These are phyloP conservation scores for Oehlia diaphana DNA, from an alignment of 192 early-diverging fungal genomes.

Conservation along the genomic window DNA sequence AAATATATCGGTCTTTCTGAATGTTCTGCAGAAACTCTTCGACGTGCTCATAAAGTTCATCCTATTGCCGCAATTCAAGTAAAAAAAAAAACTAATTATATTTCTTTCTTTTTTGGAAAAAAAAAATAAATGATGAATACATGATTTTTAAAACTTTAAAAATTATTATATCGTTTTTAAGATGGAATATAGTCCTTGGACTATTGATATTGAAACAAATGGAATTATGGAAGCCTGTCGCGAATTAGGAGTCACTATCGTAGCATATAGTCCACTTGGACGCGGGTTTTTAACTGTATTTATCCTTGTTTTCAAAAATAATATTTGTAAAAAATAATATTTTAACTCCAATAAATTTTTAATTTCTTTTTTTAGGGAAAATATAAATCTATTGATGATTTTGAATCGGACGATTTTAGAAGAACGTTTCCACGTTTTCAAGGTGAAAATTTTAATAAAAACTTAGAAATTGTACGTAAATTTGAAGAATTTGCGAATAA, in stretches of 20 bases:
- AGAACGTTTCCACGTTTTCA: conserved; percentile 55
- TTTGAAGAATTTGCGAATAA: conserved; percentile 52
- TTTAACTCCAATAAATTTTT: conserved; percentile 37
- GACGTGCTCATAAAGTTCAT: conserved; percentile 67
- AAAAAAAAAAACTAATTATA: neutral
- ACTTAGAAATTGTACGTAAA: conserved; percentile 57
- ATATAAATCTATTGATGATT: conserved; percentile 53
- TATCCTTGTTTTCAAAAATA: conserved; percentile 1
- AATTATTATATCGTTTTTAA: neutral
- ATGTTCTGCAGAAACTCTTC: conserved; percentile 56
- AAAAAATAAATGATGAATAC: too few species aligned
- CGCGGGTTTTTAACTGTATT: conserved; percentile 62
- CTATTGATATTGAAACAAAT: conserved; percentile 49
- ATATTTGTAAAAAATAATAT: neutral
- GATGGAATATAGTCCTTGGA: conserved; percentile 19
- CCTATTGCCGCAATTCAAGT: conserved; percentile 61
- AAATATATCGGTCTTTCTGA: conserved; percentile 55
- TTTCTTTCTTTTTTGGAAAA: neutral
- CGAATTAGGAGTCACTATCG: conserved; percentile 68
- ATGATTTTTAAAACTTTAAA: neutral
- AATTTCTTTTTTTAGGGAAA: conserved; percentile 55
- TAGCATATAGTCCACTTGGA: conserved; percentile 77
- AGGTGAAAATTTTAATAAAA: conserved; percentile 59
- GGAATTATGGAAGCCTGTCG: conserved; percentile 69
- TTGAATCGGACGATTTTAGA: conserved; percentile 56